Percentiles rank a stretch among this genome's conserved stretches.
Evolutionary conservation across 768 basidiomycete genomes (phyloP).

Genomic region (Tylopilus subfusipes): DNA sequence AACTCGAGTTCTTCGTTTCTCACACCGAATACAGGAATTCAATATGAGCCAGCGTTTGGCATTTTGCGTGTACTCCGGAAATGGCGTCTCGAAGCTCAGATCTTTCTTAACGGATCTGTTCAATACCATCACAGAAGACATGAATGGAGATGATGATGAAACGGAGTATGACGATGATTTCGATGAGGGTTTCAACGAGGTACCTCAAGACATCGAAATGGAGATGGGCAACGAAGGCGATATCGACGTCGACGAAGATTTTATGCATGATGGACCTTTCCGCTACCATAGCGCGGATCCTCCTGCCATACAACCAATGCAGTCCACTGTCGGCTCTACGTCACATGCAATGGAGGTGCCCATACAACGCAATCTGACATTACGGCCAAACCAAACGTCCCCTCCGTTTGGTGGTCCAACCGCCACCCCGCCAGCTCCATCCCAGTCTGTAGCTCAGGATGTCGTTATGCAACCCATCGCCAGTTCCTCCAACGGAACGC

Average conservation of each 20-base stretch:
- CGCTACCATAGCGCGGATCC: slow-evolving; percentile 22
- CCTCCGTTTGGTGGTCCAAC: slow-evolving; percentile 8
- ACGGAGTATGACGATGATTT: slow-evolving; percentile 58
- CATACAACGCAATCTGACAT: slow-evolving; percentile 28
- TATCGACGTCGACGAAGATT: slow-evolving; percentile 46
- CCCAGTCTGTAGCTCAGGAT: slow-evolving; percentile 16
- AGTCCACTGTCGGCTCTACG: slow-evolving; percentile 9
- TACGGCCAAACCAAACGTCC: slow-evolving; percentile 19
- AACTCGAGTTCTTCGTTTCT: not conserved
- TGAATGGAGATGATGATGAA: slow-evolving; percentile 62
- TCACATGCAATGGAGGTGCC: slow-evolving; percentile 25
- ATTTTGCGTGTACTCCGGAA: slow-evolving; percentile 96
- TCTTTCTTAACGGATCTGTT: slow-evolving; percentile 73
- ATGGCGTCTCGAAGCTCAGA: slow-evolving; percentile 81
- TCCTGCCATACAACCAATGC: slow-evolving; percentile 9
- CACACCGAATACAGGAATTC: slow-evolving; percentile 62
- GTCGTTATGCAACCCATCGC: slow-evolving; percentile 35
- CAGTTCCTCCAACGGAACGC: slow-evolving; percentile 37
- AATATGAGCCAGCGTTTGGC: slow-evolving; percentile 82
- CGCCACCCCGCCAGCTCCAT: not conserved
- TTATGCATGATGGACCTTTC: slow-evolving; percentile 31
- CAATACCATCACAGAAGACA: slow-evolving; percentile 67
- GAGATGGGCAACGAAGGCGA: slow-evolving; percentile 39
- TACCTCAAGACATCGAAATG: slow-evolving; percentile 30
- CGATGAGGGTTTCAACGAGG: slow-evolving; percentile 34